Base-by-base conservation (phyloP, 768 basidiomycete genomes). In the Tricholoma flavovirens region DNA sequence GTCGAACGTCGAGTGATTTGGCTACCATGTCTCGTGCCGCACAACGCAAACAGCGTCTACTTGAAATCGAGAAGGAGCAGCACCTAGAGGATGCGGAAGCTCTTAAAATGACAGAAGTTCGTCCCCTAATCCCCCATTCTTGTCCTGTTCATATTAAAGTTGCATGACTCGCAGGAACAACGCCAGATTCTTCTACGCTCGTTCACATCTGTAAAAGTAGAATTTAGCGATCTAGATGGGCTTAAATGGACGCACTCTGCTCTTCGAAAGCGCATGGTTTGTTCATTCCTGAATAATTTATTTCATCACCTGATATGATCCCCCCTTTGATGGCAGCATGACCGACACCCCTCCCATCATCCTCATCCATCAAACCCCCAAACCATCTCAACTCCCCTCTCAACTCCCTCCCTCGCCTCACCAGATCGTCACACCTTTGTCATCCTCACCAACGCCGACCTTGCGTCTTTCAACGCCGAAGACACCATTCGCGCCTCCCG, bases 141-240 rank as follows among this genome's bases (percentile, higher is more conserved):
- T 24, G 19, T 40, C 11, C 15, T 42, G 2, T 7, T 19, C 24
- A 5, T 19, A 1, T 15, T 33, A 36, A 38, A 58, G 14, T 56
- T 26, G 43, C 58, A 49, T 43, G 35, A 14, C 29, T 14, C 24
- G 24, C 57, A 77, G 75, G 77, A 77, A 62, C 76, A 77, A 63
- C 70, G 68, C 0, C 67, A 71, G 50, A 66, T 64, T 1, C 68
- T 79, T 11, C 59, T 73, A 29, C 65, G 64, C 51, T 77, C 82
- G 1, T 85, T 85, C 60, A 71, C 65, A 19, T 73, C 74, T 4
- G 83, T 84, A 32, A 84, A 85, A 58, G 77, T 78, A 7, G 83
- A 85, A 59, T 85, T 84, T 62, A 73, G 75, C 54, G 83, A 85
- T 65, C 74, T 85, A 14, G 83, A 85, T 54, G 83, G 83, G 0